Conservation (phyloP, 2,329 filamentous ascomycete genomes). For the Didymella exigua region DNA sequence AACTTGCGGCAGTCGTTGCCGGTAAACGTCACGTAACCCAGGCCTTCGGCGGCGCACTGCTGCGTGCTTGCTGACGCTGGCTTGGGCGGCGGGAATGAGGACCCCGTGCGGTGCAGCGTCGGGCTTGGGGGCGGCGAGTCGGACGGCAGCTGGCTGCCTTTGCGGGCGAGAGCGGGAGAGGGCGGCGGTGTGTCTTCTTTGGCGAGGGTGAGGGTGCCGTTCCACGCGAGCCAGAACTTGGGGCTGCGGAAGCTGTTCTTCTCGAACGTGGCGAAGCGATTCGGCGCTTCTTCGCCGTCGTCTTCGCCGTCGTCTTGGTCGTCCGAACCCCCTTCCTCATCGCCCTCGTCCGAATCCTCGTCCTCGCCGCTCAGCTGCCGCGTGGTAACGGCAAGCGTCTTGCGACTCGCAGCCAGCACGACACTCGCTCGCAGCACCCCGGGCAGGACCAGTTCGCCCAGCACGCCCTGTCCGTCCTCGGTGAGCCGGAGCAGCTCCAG, state of each 20-base stretch:
- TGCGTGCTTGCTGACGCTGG: not conserved
- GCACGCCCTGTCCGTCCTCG: slow-evolving; percentile 25
- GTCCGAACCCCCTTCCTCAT: not conserved
- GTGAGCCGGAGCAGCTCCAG: slow-evolving; percentile 31
- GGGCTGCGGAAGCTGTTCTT: slow-evolving; percentile 36
- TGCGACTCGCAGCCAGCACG: slow-evolving; percentile 28
- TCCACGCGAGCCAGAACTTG: slow-evolving; percentile 38
- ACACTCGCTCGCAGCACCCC: slow-evolving; percentile 21
- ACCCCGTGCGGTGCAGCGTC: not conserved
- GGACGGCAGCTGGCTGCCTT: not conserved
- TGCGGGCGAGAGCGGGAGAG: not conserved
- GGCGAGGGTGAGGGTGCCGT: slow-evolving; percentile 8
- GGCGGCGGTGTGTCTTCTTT: not conserved
- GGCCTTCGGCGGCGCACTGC: slow-evolving; percentile 1
- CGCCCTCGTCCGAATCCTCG: not conserved
- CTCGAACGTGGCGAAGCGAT: slow-evolving; percentile 31
- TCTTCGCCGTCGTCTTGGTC: not conserved
- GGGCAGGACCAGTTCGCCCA: slow-evolving; percentile 27
- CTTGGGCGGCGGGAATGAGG: slow-evolving; percentile 2
- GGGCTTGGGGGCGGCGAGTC: slow-evolving; percentile 4
- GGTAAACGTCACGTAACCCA: slow-evolving; percentile 31
- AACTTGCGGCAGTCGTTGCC: slow-evolving; percentile 32
- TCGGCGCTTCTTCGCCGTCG: not conserved
- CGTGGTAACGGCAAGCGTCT: slow-evolving; percentile 15
- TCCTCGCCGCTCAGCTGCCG: slow-evolving; percentile 10